Base-by-base conservation (phyloP, 2,329 filamentous ascomycete species). In the Pyrenochaeta sp. region DNA sequence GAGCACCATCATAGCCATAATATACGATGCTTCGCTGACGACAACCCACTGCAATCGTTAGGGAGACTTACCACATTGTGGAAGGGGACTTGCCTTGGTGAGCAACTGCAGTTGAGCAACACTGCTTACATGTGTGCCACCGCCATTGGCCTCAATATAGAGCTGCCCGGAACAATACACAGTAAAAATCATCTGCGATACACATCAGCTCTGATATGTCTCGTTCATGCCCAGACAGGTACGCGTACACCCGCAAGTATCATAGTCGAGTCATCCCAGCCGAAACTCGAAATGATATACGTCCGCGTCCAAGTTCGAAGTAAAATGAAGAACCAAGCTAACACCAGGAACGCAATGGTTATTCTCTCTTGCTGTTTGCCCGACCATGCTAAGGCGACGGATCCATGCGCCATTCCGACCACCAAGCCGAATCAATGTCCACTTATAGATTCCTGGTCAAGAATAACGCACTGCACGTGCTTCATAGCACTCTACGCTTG, bases 221-320 rank as follows among this genome's bases (percentile, higher is more conserved):
- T 30, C 28, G 24, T 43, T 28, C 44, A 4, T 36, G 7, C n/a
- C n/a, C n/a, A 25, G 13, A 22, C 13, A 27, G 6, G 12, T 30
- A 13, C 40, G 44, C 72, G 50, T 67, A 81, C 79, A 30, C 71
- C 68, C 7, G 80, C 75, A 13, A 80, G 48, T 4, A 81, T 59
- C 70, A 81, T 79, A 2, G 73, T 68, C 13, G 65, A 69, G 64
- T 83, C 81, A 54, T 83, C 81, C 76, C 78, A 80, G 2, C 80
- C 79, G 54, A 81, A 79, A 44, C 69, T 78, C 15, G 72, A 66
- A 36, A 79, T 77, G 28, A 81, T 61, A 32, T 65, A 68, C 1
- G 71, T 71, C 39, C 80, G 73, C 10, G 80, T 79, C 71, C 76
- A 81, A 44, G 77, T 66, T 37, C 80, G 71, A 7, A 81, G 65